These are phyloP conservation scores for Colletotrichum sp. DNA, from an alignment of 2,329 filamentous ascomycete species.

Conservation along the genomic window DNA sequence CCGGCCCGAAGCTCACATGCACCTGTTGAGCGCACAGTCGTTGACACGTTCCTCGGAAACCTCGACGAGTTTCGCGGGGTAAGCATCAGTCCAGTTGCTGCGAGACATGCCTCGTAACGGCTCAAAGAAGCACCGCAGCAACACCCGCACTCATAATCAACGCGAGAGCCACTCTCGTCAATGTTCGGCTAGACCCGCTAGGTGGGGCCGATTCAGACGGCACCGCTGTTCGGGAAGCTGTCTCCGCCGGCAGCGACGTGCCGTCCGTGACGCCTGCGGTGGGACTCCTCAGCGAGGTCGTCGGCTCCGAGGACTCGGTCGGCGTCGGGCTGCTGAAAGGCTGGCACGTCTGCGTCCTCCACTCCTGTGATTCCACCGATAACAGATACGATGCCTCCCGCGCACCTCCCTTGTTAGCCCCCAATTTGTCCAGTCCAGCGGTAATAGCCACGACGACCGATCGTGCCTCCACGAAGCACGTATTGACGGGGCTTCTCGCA, in stretches of 20 bases:
- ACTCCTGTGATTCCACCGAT: background rate
- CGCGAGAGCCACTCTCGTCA: background rate
- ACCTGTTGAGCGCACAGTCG: background rate
- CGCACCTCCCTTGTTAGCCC: background rate
- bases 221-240: background rate
- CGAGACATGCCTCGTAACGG: background rate
- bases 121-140: background rate
- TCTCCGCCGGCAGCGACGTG: background rate
- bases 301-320: background rate
- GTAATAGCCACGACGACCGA: slow-evolving; percentile 6
- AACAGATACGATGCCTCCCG: background rate
- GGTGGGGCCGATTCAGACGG: background rate
- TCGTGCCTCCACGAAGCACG: slow-evolving; percentile 3
- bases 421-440: slow-evolving; percentile 2
- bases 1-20: slow-evolving; percentile 11
- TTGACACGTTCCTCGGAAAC: background rate
- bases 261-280: background rate
- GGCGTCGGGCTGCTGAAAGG: background rate
- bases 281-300: background rate
- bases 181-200: background rate
- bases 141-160: background rate
- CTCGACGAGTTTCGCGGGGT: background rate
- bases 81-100: background rate
- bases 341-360: background rate
- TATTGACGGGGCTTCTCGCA: background rate